phyloP scores from a whole-genome alignment of 78 protist genomes.

The Pigoraptor vietnamica region DNA sequence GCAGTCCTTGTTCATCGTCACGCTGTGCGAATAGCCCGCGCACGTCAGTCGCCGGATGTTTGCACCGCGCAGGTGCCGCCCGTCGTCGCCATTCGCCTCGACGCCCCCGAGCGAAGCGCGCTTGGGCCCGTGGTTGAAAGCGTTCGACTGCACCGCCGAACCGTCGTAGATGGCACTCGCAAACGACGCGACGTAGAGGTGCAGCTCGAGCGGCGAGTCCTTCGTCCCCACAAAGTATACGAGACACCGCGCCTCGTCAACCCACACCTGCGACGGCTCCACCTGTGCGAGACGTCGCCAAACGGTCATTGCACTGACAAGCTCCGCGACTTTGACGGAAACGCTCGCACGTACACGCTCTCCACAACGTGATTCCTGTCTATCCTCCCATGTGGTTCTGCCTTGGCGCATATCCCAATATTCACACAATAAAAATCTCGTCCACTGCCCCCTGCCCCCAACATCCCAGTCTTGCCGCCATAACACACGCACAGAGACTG shows the following conservation, averaged over 20 bases:
- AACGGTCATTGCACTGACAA: neutral
- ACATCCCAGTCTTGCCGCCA: too few species aligned
- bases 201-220: slow-evolving; percentile 2
- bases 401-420: too few species aligned
- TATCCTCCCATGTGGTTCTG: neutral
- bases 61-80: neutral
- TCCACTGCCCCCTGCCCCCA: too few species aligned
- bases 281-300: neutral
- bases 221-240: neutral
- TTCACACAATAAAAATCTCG: too few species aligned
- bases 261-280: neutral
- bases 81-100: neutral
- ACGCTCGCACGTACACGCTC: neutral
- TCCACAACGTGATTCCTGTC: neutral
- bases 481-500: neutral
- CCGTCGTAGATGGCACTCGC: neutral
- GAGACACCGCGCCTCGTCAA: neutral
- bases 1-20: neutral
- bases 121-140: neutral
- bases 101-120: neutral
- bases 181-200: neutral
- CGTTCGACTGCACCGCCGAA: neutral
- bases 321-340: too few species aligned
- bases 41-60: neutral
- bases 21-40: neutral